Conservation (phyloP, 2,329 filamentous ascomycete species). For the Ascocoryne sarcoides region DNA sequence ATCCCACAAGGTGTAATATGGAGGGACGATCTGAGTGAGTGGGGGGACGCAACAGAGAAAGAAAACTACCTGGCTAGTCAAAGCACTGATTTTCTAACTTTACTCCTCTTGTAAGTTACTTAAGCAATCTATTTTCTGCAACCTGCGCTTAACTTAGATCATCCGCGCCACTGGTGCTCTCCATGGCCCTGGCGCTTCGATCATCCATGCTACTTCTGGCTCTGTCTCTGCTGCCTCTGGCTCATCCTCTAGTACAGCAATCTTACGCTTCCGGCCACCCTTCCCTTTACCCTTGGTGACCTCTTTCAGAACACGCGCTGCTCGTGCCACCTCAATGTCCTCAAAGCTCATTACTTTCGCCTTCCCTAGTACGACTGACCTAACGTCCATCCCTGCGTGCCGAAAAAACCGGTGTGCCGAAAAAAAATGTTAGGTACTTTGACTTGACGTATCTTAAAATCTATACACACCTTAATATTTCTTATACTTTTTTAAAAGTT, state of each 20-base stretch:
- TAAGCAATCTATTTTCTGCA: not conserved
- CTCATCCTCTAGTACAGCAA: constrained; percentile 5
- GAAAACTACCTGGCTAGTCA: not conserved
- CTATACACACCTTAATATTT: not conserved
- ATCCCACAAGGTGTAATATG: constrained; percentile 5
- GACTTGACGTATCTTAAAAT: constrained; percentile 1
- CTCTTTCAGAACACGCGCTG: not conserved
- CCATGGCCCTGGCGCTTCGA: not conserved
- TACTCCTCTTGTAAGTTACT: not conserved
- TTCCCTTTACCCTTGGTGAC: not conserved
- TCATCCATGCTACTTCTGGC: constrained; percentile 2
- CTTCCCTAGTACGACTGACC: constrained; percentile 10
- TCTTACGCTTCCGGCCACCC: constrained; percentile 2
- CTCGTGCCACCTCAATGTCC: constrained; percentile 4
- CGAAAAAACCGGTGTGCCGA: constrained; percentile 2
- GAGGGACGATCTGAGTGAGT: constrained; percentile 11
- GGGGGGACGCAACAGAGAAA: constrained; percentile 3
- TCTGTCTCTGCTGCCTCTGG: constrained; percentile 3
- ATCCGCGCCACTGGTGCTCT: not conserved
- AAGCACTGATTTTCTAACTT: not conserved
- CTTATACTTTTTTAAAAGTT: not conserved
- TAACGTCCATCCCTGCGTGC: constrained; percentile 1
- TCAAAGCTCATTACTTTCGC: constrained; percentile 7
- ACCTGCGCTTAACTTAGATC: not conserved
- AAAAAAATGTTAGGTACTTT: constrained; percentile 1